Evolutionary conservation across 148 eudicot genomes (phyloP), one percentile per base, ranked within the genome.

Genomic region (Cornus kousa): DNA sequence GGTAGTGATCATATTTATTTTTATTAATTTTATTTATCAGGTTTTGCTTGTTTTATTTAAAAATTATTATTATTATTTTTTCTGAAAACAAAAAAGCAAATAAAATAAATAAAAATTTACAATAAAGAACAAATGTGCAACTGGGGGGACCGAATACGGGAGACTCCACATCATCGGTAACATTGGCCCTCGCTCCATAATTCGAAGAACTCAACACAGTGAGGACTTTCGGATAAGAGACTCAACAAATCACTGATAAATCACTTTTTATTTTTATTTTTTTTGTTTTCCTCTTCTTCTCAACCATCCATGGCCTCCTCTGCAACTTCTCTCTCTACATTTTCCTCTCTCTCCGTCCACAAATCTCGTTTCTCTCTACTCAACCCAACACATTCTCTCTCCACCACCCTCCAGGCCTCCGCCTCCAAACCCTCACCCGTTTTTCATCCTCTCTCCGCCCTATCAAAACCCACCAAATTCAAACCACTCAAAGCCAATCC

Each of bases 311-410:
- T 89, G 84, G 81, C 86, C 9, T 59, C 77, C 68, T 65, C 86
- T 48, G 72, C 82, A 68, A 70, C 84, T 32, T 77, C 86, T 77
- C 74, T 85, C 85, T 72, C 83, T 46, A 35, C 86, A 71, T 81
- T 82, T 83, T 83, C 88, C 65, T 74, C 93, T 28, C 87, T 87
- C 76, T 82, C 86, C 62, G 59, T 82, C 68, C 65, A 55, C 73
- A 48, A 68, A 71, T 67, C 80, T 70, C 81, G 71, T 76, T 71
- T 55, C 81, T 72, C 82, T 59, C 74, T 70, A 39, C 80, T 70
- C 71, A 28, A 19, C 67, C 60, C 83, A 74, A 66, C 78, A 64
- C 32, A 55, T 53, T 39, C 73, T 69, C 64, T 46, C 74, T 74
- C 78, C 80, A n/a, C 53, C 72, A 68, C 37, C 81, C 33, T 24